Conservation (phyloP, 768 basidiomycete species). For the Sistotremastrum suecicum region DNA sequence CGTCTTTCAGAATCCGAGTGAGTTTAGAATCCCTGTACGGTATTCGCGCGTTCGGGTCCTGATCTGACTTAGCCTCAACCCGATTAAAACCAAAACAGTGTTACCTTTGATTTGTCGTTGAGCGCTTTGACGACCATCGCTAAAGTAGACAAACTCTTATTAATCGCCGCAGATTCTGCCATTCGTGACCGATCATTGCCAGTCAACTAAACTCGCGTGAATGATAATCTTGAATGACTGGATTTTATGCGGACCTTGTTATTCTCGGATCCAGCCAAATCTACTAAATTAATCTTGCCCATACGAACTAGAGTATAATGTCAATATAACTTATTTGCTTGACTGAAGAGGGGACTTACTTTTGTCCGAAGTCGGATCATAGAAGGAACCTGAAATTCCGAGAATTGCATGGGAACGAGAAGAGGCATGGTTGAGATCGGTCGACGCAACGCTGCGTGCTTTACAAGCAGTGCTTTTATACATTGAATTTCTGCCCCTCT, state of each 20-base stretch:
- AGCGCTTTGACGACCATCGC: slow-evolving; percentile 82
- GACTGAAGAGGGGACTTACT: not conserved
- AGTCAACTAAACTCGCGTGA: slow-evolving; percentile 34
- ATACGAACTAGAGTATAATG: slow-evolving; percentile 31
- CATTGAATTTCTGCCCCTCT: too few species aligned
- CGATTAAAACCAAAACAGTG: not conserved
- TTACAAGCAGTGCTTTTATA: slow-evolving; percentile 5
- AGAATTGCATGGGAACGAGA: slow-evolving; percentile 85
- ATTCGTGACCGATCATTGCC: slow-evolving; percentile 81
- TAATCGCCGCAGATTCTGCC: slow-evolving; percentile 81
- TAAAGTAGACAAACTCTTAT: slow-evolving; percentile 75
- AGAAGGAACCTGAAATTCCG: slow-evolving; percentile 52
- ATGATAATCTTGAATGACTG: not conserved
- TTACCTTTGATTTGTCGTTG: slow-evolving; percentile 34
- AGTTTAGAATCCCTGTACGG: slow-evolving; percentile 86
- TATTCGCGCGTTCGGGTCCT: slow-evolving; percentile 33
- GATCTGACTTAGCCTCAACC: too few species aligned
- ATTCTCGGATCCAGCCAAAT: slow-evolving; percentile 85
- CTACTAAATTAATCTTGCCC: slow-evolving; percentile 77
- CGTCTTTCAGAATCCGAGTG: slow-evolving; percentile 81
- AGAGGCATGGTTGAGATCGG: slow-evolving; percentile 70
- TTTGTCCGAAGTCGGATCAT: slow-evolving; percentile 24
- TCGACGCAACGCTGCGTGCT: slow-evolving; percentile 66
- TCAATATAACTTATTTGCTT: slow-evolving; percentile 33
- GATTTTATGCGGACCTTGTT: slow-evolving; percentile 44